phyloP scores from a whole-genome alignment of 441 rosid genomes.

The Biscutella auriculata region DNA sequence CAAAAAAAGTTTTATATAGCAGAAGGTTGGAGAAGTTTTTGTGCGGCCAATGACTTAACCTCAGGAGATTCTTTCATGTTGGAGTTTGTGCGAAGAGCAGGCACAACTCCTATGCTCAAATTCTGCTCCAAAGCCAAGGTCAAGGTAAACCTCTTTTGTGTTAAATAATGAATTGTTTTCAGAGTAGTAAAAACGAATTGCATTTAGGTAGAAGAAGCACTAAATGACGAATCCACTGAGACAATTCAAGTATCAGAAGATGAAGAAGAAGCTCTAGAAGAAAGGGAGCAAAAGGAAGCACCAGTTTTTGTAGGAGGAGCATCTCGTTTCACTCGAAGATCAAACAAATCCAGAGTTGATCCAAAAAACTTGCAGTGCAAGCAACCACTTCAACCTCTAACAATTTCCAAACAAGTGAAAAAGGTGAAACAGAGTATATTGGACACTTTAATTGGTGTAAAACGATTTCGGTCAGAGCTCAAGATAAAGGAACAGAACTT shows the following conservation, averaged over 20 bases:
- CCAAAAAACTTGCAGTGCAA: not conserved
- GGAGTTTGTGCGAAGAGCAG: not conserved
- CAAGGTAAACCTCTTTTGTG: not conserved
- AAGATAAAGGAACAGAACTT: conserved; percentile 1
- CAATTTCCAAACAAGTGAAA: not conserved
- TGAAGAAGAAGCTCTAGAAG: not conserved
- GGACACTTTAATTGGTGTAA: not conserved
- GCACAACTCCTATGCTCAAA: not conserved
- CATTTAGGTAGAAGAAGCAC: not conserved
- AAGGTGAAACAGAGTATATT: conserved; percentile 5
- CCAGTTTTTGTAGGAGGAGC: not conserved
- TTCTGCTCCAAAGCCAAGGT: not conserved
- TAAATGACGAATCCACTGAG: no score
- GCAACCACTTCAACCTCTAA: not conserved
- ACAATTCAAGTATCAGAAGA: no score
- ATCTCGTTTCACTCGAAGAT: conserved; percentile 1
- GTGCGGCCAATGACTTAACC: not conserved
- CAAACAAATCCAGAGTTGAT: not conserved
- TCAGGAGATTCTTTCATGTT: not conserved
- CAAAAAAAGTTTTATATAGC: not conserved
- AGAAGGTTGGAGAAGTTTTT: not conserved
- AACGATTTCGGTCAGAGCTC: not conserved
- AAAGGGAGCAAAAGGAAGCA: conserved; percentile 7
- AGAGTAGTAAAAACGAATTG: no score
- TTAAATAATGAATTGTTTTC: no score